Percentiles rank a stretch among this genome's conserved stretches.
phyloP scores from a whole-genome alignment of 202 grass and related monocot genomes.

The Musa balbisiana region DNA sequence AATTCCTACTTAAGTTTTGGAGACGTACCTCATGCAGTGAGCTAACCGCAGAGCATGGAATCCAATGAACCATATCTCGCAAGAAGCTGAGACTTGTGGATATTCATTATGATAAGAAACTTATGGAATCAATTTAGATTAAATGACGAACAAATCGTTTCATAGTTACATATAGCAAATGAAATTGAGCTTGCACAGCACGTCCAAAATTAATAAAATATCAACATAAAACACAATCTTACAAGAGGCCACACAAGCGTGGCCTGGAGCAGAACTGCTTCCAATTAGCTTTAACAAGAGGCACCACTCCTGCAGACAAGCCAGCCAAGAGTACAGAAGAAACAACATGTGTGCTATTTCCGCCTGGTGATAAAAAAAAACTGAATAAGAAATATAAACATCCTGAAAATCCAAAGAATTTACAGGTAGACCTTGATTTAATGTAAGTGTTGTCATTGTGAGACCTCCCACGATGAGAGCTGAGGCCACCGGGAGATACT shows the following conservation, averaged over 20 bases:
- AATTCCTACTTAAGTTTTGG: no score
- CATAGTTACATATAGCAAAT: no score
- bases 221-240: not conserved
- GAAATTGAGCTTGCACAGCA: no score
- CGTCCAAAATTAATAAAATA: no score
- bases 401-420: not conserved
- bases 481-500: constrained; percentile 89
- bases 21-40: no score
- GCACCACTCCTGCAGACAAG: constrained; percentile 65
- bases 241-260: constrained; percentile 68
- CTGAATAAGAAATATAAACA: constrained; percentile 15
- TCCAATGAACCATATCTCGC: no score
- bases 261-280: constrained; percentile 93
- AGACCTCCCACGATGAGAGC: constrained; percentile 84
- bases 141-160: no score
- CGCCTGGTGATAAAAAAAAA: constrained; percentile 30
- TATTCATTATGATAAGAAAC: no score
- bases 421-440: constrained; percentile 57
- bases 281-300: constrained; percentile 89
- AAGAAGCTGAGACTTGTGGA: no score
- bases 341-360: constrained; percentile 46
- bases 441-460: constrained; percentile 68
- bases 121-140: no score
- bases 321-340: constrained; percentile 55
- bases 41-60: no score